Conservation (phyloP, 2,329 filamentous ascomycete species). For the Aureobasidium melanogenum region DNA sequence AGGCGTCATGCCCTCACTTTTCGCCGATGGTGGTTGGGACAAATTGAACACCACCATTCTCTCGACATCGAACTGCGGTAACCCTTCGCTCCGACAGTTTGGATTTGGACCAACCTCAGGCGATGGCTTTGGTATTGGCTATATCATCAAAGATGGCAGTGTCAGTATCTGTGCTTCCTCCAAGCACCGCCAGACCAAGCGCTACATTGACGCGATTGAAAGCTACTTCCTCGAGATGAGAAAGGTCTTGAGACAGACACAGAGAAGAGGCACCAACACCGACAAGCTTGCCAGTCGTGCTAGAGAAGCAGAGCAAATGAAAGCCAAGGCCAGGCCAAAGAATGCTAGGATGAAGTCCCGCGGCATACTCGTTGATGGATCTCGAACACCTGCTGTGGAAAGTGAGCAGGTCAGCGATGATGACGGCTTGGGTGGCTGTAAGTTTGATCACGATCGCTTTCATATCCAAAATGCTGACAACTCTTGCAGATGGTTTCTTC, state of each 20-base stretch:
- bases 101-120: constrained; percentile 91
- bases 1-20: constrained; percentile 63
- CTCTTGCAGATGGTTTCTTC: constrained; percentile 79
- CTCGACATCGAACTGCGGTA: constrained; percentile 97
- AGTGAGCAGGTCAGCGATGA: constrained; percentile 68
- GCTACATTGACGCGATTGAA: constrained; percentile 84
- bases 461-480: constrained; percentile 6
- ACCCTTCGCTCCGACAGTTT: constrained; percentile 88
- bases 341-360: constrained; percentile 56
- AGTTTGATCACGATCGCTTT: constrained; percentile 35
- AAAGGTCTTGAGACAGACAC: constrained; percentile 66
- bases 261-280: constrained; percentile 44
- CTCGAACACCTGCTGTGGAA: constrained; percentile 52
- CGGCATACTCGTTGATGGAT: constrained; percentile 57
- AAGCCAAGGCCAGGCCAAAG: constrained; percentile 40
- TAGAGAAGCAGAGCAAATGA: constrained; percentile 51
- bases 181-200: constrained; percentile 86
- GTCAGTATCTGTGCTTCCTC: constrained; percentile 87
- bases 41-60: constrained; percentile 90
- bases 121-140: constrained; percentile 94
- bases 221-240: constrained; percentile 85
- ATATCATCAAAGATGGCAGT: constrained; percentile 93
- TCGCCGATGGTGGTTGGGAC: constrained; percentile 86
- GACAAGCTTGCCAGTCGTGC: constrained; percentile 49
- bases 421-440: constrained; percentile 88